A percentile compares a stretch with the other conserved stretches of the same genome.
Evolutionary conservation across 1,139 yeast genomes (phyloP).

Genomic region (Candida dubliniensis): DNA sequence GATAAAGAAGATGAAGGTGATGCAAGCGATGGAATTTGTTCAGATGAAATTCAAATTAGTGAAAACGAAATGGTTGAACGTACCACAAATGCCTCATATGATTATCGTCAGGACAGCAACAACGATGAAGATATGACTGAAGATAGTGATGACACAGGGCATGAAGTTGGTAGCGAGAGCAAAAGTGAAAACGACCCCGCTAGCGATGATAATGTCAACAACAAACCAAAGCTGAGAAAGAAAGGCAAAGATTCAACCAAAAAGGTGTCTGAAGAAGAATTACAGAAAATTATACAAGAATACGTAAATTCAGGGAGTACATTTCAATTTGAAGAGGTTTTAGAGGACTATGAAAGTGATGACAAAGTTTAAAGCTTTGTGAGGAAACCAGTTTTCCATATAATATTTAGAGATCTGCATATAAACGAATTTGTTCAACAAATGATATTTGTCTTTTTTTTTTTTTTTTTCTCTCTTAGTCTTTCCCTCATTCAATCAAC

Average conservation of each 20-base stretch:
- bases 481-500: not conserved
- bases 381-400: no score
- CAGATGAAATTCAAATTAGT: no score
- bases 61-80: not conserved
- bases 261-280: no score
- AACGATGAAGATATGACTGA: not conserved
- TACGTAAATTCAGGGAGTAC: not conserved
- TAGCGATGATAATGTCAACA: not conserved
- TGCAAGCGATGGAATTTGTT: not conserved
- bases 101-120: not conserved
- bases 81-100: no score
- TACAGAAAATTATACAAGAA: no score
- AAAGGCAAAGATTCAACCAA: no score
- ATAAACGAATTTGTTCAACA: no score
- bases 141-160: no score
- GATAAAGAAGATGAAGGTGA: not conserved
- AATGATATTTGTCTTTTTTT: no score
- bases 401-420: no score
- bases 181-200: not conserved
- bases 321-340: not conserved
- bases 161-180: not conserved
- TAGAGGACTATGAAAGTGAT: not conserved
- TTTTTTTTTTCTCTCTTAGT: no score
- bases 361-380: not conserved
- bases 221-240: no score